Evolutionary conservation across 371 early-diverging fungal genomes (phyloP).

Genomic region (Paraphysoderma sedebokerense): DNA sequence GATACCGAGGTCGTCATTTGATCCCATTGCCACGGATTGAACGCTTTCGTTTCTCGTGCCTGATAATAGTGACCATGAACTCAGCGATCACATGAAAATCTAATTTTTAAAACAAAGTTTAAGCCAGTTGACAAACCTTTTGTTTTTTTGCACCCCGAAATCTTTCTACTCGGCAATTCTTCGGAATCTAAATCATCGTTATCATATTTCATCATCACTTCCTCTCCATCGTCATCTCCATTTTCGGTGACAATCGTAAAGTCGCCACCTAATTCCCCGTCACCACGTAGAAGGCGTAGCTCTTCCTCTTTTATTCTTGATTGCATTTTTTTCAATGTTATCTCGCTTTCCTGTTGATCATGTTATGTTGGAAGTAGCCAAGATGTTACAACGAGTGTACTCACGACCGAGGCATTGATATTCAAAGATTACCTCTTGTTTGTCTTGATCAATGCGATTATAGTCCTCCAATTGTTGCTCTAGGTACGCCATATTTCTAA

Average conservation of each 20-base stretch:
- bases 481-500: constrained; percentile 20
- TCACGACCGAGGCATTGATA: background rate
- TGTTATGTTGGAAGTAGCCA: background rate
- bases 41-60: too few species aligned
- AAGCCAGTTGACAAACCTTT: too few species aligned
- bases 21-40: too few species aligned
- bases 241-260: constrained; percentile 7
- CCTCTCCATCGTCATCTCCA: background rate
- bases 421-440: constrained; percentile 12
- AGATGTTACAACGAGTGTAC: background rate
- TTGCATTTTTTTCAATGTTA: constrained; percentile 20
- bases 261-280: constrained; percentile 6
- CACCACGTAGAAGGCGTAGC: constrained; percentile 19
- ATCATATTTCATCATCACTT: background rate
- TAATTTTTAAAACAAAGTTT: too few species aligned
- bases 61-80: too few species aligned
- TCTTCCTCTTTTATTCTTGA: constrained; percentile 23
- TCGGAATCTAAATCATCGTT: background rate
- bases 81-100: too few species aligned
- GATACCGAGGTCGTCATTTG: too few species aligned
- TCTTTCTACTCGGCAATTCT: too few species aligned
- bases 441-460: constrained; percentile 20
- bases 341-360: constrained; percentile 17
- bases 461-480: constrained; percentile 26
- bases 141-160: too few species aligned